These are phyloP conservation scores for Pythium phragmiticola DNA, from an alignment of 352 stramenopile genomes.

Conservation along the genomic window DNA sequence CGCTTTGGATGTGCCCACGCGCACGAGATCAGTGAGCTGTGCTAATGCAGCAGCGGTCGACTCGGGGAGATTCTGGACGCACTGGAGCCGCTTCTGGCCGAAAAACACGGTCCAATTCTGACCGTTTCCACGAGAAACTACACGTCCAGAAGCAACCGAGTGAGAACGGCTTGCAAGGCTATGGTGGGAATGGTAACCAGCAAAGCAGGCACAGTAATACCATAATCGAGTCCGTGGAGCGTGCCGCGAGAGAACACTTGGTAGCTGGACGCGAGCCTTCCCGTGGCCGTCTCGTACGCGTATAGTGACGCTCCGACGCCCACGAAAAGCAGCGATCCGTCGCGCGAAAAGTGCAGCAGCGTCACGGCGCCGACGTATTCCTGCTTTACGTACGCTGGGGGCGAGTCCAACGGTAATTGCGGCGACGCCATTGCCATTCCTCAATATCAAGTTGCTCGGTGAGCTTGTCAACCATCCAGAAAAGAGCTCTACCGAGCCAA, in stretches of 20 bases:
- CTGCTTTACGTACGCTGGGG: slow-evolving; percentile 42
- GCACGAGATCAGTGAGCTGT: slow-evolving; percentile 19
- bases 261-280: slow-evolving; percentile 45
- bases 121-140: slow-evolving; percentile 10
- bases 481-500: slow-evolving; percentile 2
- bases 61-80: slow-evolving; percentile 52
- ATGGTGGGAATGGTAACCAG: background rate
- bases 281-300: slow-evolving; percentile 53
- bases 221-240: slow-evolving; percentile 72
- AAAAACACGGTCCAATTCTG: slow-evolving; percentile 58
- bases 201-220: slow-evolving; percentile 11
- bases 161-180: background rate
- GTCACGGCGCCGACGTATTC: slow-evolving; percentile 85
- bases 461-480: slow-evolving; percentile 27
- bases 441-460: background rate
- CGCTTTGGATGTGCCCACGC: slow-evolving; percentile 50
- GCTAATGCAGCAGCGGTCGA: slow-evolving; percentile 24
- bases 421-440: background rate
- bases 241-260: slow-evolving; percentile 59
- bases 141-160: background rate
- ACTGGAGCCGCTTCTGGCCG: slow-evolving; percentile 75
- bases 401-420: background rate
- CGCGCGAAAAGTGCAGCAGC: slow-evolving; percentile 65
- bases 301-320: slow-evolving; percentile 65
- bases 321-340: slow-evolving; percentile 73